phyloP scores from a whole-genome alignment of 2,329 filamentous ascomycete species.

The Lecanicillium sp. region DNA sequence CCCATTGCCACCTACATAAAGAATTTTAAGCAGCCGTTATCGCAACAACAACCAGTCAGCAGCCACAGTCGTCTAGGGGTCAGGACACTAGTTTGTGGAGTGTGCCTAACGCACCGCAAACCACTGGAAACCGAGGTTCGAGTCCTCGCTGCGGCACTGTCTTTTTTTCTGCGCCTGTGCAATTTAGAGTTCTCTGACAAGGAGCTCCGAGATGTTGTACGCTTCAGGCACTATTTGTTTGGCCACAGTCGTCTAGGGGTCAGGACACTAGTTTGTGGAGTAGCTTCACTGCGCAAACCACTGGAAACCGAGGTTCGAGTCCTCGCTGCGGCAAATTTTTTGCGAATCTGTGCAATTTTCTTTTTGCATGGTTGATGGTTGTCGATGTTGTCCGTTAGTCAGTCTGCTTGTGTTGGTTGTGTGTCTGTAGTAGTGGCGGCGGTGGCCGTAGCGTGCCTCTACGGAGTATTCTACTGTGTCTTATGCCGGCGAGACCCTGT shows the following conservation, averaged over 20 bases:
- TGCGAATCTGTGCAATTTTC: too few species aligned
- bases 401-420: too few species aligned
- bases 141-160: slow-evolving; percentile 23
- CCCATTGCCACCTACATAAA: not conserved
- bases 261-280: slow-evolving; percentile 27
- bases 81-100: slow-evolving; percentile 27
- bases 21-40: not conserved
- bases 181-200: too few species aligned
- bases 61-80: slow-evolving; percentile 25
- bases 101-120: slow-evolving; percentile 10
- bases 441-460: too few species aligned
- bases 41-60: slow-evolving; percentile 8
- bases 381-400: too few species aligned
- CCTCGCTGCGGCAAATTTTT: slow-evolving; percentile 22
- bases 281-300: slow-evolving; percentile 15
- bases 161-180: too few species aligned
- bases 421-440: too few species aligned
- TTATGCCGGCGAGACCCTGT: too few species aligned
- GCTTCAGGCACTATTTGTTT: too few species aligned
- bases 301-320: slow-evolving; percentile 28
- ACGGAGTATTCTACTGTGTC: too few species aligned
- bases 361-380: too few species aligned
- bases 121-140: slow-evolving; percentile 27
- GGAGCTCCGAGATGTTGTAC: too few species aligned
- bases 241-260: slow-evolving; percentile 25